A percentile compares a stretch with the other conserved stretches of the same genome.
Evolutionary conservation across 2,329 filamentous ascomycete species (phyloP).

Genomic region (Trichoderma brevicompactum): DNA sequence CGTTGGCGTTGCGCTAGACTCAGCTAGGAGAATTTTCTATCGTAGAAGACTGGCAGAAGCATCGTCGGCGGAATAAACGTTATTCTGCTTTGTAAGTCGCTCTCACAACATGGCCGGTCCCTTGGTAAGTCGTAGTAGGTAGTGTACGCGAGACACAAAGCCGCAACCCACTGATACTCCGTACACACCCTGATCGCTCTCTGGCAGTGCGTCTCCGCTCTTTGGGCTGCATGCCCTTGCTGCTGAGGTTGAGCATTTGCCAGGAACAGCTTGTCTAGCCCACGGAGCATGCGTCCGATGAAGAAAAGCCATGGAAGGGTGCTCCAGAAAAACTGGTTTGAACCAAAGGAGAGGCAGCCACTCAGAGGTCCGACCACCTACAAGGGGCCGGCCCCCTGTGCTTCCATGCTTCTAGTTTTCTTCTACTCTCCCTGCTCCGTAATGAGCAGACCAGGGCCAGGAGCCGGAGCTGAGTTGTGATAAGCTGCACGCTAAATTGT

Average conservation of each 20-base stretch:
- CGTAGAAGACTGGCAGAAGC: not conserved
- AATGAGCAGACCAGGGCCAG: conserved; percentile 2
- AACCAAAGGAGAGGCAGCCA: conserved; percentile 19
- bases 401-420: conserved; percentile 24
- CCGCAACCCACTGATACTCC: too few species aligned
- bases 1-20: not conserved
- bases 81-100: not conserved
- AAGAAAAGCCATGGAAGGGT: conserved; percentile 16
- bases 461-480: conserved; percentile 21
- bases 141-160: too few species aligned
- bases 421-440: conserved; percentile 15
- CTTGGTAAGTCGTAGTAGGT: too few species aligned
- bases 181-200: conserved; percentile 1
- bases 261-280: conserved; percentile 20
- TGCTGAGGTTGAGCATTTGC: conserved; percentile 4
- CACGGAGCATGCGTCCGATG: conserved; percentile 21
- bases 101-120: too few species aligned
- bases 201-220: conserved; percentile 25
- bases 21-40: not conserved
- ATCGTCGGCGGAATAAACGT: not conserved
- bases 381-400: conserved; percentile 18
- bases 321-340: conserved; percentile 23
- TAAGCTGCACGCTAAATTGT: conserved; percentile 17
- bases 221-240: conserved; percentile 24
- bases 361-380: not conserved